Percentiles rank a stretch among this genome's conserved stretches.
Evolutionary conservation across 768 basidiomycete species (phyloP).

Genomic region (Russula earlei): DNA sequence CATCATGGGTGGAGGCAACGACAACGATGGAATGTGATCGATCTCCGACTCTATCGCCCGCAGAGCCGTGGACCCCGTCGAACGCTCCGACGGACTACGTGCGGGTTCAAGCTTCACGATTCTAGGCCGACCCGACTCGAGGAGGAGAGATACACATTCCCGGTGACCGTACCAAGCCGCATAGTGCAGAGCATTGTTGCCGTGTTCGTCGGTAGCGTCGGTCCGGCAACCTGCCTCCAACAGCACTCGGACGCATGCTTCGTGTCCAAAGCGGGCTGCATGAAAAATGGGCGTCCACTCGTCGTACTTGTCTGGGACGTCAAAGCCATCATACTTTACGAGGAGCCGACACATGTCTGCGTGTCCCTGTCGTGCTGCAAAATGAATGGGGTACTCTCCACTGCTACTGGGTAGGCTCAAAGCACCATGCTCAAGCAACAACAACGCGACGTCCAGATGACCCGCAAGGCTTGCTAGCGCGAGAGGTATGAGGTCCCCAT

Average conservation of each 20-base stretch:
- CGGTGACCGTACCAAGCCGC: conserved; percentile 94
- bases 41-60: conserved; percentile 54
- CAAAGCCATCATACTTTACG: conserved; percentile 67
- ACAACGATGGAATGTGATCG: conserved; percentile 90
- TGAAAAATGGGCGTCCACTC: conserved; percentile 98
- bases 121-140: conserved; percentile 21
- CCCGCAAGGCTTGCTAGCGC: conserved; percentile 89
- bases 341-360: conserved; percentile 74
- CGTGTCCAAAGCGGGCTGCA: conserved; percentile 80
- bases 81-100: conserved; percentile 23
- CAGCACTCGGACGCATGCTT: conserved; percentile 64
- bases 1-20: conserved; percentile 95
- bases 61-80: conserved; percentile 20
- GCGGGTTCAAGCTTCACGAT: conserved; percentile 14
- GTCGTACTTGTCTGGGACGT: conserved; percentile 89
- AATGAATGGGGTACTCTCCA: conserved; percentile 95
- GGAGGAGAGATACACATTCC: conserved; percentile 50
- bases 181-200: conserved; percentile 81
- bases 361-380: conserved; percentile 90
- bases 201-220: conserved; percentile 73
- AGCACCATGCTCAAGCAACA: conserved; percentile 73
- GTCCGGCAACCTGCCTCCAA: conserved; percentile 72
- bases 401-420: conserved; percentile 78
- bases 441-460: conserved; percentile 68
- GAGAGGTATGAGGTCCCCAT: conserved; percentile 72